Base-by-base conservation (phyloP, 2,329 filamentous ascomycete species). In the Triangularia setosa region DNA sequence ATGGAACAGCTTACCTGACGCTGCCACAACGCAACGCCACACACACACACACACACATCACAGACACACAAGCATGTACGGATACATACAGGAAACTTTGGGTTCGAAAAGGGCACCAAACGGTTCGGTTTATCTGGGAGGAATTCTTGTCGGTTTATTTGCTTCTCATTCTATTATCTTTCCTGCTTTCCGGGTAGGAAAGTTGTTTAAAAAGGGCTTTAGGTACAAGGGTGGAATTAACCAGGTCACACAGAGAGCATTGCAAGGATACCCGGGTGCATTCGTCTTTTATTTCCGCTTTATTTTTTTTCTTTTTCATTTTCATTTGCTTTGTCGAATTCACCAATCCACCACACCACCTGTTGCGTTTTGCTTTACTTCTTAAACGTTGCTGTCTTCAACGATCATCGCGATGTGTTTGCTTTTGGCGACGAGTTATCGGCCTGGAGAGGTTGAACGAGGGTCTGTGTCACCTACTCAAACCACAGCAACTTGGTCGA, bases 201-300 rank as follows among this genome's bases (percentile, higher is more conserved):
- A 55, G 12, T 55, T 55, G 21, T 55, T 28, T 16, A 55, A 55
- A 55, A 55, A 24, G 52, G 52, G 52, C 2, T 55, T 55, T 18
- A 55, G 52, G 52, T 24, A 55, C 52, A 27, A 48, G 40, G 40
- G 18, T 55, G 23, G 52, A 23, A 55, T 14, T n/a, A 5, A 55
- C n/a, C 25, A 55, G 52, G 52, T 55, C 52, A 25, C 44, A 52
- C 7, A 2, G 7, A 55, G 52, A 40, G 35, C 23, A 27, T 55
- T 24, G 52, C 52, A 55, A 61, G 59, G 59, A 61, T 61, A 61
- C 59, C 59, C 59, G 48, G 59, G 59, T 61, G 59, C 59, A 61
- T 61, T n/a, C 44, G 25, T 55, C 53, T 61, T 61, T 33, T 23
- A 23, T 30, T 48, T 27, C 48, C 23, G 25, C 16, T 53, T 25